Percentiles rank a stretch among this genome's conserved stretches.
Conservation (phyloP, 257 asterid genomes). For the Solanum tacnaense region DNA sequence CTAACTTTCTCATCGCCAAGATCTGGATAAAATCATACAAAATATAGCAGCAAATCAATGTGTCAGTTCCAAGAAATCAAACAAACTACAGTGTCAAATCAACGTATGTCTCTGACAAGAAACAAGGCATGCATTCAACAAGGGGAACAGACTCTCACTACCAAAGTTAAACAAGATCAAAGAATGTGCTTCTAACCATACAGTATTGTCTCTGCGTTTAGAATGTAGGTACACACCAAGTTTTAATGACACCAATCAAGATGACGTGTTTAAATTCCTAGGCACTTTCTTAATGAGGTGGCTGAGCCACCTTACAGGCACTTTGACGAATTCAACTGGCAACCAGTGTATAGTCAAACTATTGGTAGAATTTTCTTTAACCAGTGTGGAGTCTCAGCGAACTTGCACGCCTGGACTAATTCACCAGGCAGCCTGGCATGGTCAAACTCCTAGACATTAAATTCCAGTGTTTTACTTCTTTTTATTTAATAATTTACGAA, state of each 20-base stretch:
- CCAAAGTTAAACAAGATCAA: neutral
- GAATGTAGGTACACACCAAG: neutral
- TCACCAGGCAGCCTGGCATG: neutral
- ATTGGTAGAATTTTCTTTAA: neutral
- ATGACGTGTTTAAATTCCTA: neutral
- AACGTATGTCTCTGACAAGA: neutral
- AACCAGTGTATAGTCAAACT: neutral
- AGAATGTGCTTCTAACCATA: neutral
- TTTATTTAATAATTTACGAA: neutral
- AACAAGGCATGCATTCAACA: constrained; percentile 2
- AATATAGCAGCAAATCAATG: neutral
- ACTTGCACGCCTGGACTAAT: neutral
- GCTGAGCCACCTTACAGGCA: neutral
- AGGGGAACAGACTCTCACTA: neutral
- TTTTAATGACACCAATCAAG: neutral
- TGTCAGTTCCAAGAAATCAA: neutral
- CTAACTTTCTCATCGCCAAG: constrained; percentile 30
- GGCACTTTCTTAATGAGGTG: neutral
- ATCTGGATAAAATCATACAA: constrained; percentile 26
- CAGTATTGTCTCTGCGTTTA: neutral
- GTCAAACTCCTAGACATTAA: neutral
- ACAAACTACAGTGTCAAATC: neutral
- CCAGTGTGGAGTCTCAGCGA: neutral
- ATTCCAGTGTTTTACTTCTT: neutral
- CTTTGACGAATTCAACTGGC: neutral